Evolutionary conservation across 768 basidiomycete species (phyloP).

Genomic region (Lentinula edodes): DNA sequence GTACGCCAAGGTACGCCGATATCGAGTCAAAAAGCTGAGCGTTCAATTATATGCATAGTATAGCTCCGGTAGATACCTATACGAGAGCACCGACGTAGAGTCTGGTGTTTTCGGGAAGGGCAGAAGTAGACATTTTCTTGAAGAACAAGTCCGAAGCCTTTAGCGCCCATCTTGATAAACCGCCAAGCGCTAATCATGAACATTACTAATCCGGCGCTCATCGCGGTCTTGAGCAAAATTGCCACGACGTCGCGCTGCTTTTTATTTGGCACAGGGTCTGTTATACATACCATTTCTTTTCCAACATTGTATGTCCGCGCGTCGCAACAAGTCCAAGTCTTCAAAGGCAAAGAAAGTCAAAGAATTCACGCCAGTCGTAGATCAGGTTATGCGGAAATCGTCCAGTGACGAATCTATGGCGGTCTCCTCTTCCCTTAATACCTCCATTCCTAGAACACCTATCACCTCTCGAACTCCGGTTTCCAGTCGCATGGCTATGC

Average conservation of each 20-base stretch:
- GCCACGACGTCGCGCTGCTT: background rate
- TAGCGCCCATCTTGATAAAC: background rate
- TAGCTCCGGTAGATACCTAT: too few relatives aligned
- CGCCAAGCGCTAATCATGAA: background rate
- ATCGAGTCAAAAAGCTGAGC: too few relatives aligned
- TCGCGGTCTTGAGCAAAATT: background rate
- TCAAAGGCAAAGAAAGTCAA: background rate
- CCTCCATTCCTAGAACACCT: slow-evolving; percentile 50
- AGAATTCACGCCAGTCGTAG: background rate
- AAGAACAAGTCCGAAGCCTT: background rate
- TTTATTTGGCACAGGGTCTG: background rate
- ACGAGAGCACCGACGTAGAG: too few relatives aligned
- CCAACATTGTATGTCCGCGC: slow-evolving; percentile 22
- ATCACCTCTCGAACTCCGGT: slow-evolving; percentile 32
- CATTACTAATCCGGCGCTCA: background rate
- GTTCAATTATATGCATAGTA: too few relatives aligned
- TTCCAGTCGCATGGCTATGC: slow-evolving; percentile 18
- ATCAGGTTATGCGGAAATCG: slow-evolving; percentile 36
- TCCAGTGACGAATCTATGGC: slow-evolving; percentile 39
- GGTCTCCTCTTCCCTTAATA: slow-evolving; percentile 52
- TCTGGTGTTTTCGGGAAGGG: too few relatives aligned
- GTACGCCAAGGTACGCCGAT: too few relatives aligned
- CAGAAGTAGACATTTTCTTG: too few relatives aligned
- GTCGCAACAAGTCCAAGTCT: slow-evolving; percentile 15
- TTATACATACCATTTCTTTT: background rate